phyloP scores from a whole-genome alignment of 2,329 filamentous ascomycete species.

The Paradendryphiella salina region DNA sequence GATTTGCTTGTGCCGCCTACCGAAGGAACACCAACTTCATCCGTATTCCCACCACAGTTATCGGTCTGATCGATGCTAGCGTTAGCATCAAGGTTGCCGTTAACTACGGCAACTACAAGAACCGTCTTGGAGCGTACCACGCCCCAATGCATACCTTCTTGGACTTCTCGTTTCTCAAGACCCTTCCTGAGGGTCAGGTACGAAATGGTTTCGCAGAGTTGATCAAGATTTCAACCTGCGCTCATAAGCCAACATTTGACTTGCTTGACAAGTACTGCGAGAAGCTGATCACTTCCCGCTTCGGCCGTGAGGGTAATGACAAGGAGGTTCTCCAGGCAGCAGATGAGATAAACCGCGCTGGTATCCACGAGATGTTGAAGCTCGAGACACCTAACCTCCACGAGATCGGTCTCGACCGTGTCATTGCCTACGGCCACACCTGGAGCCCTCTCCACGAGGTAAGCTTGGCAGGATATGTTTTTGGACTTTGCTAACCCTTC shows the following conservation, averaged over 20 bases:
- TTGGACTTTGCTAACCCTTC: slow-evolving; percentile 9
- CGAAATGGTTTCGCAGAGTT: slow-evolving; percentile 74
- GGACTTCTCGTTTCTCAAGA: slow-evolving; percentile 72
- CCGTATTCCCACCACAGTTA: slow-evolving; percentile 73
- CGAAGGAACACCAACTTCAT: slow-evolving; percentile 74
- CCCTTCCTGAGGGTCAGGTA: slow-evolving; percentile 68
- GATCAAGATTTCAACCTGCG: slow-evolving; percentile 75
- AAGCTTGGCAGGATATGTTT: slow-evolving; percentile 1
- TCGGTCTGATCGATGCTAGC: slow-evolving; percentile 74
- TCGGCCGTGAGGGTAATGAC: slow-evolving; percentile 64
- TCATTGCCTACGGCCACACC: slow-evolving; percentile 75
- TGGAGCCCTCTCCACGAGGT: slow-evolving; percentile 70
- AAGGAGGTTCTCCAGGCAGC: slow-evolving; percentile 63
- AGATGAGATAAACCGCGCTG: slow-evolving; percentile 68
- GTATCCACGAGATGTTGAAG: slow-evolving; percentile 73
- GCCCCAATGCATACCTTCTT: slow-evolving; percentile 73
- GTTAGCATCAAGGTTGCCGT: slow-evolving; percentile 79
- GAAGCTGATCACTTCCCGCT: slow-evolving; percentile 65
- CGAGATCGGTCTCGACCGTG: slow-evolving; percentile 71
- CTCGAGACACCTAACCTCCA: slow-evolving; percentile 74
- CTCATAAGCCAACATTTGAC: slow-evolving; percentile 67
- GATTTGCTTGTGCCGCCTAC: slow-evolving; percentile 68
- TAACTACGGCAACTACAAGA: slow-evolving; percentile 77
- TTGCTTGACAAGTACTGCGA: slow-evolving; percentile 71
- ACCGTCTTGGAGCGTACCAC: slow-evolving; percentile 72